A percentile compares a stretch with the other conserved stretches of the same genome.
Conservation (phyloP, 2,329 filamentous ascomycete genomes). For the Akanthomyces muscarius region DNA sequence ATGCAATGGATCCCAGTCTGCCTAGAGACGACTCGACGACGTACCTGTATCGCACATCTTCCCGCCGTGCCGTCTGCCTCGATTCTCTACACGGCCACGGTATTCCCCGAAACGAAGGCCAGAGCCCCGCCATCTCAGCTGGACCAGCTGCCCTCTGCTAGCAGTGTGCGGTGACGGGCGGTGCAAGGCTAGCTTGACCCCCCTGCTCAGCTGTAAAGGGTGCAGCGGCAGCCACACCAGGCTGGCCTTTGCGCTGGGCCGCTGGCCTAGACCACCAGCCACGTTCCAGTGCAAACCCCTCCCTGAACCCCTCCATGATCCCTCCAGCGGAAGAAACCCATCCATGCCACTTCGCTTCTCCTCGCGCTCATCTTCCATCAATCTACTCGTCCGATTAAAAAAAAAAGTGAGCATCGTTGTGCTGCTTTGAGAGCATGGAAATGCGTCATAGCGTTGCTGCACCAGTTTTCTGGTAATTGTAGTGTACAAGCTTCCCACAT, state of each 20-base stretch:
- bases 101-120: background rate
- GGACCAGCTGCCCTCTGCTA: background rate
- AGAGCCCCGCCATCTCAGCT: conserved; percentile 3
- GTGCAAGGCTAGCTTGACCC: background rate
- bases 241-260: background rate
- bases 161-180: background rate
- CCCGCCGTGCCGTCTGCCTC: no score
- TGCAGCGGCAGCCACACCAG: background rate
- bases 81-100: background rate
- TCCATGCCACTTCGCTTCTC: background rate
- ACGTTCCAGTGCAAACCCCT: background rate
- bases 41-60: background rate
- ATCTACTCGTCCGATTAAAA: no score
- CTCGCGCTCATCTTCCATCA: background rate
- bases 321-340: background rate
- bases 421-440: background rate
- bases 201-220: conserved; percentile 6
- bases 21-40: no score
- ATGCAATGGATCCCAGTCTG: background rate
- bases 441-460: background rate
- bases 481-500: background rate
- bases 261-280: background rate
- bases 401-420: background rate
- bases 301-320: background rate
- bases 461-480: background rate